Conservation (phyloP, 1,284 basidiomycete genomes). For the Porodaedalea pini region DNA sequence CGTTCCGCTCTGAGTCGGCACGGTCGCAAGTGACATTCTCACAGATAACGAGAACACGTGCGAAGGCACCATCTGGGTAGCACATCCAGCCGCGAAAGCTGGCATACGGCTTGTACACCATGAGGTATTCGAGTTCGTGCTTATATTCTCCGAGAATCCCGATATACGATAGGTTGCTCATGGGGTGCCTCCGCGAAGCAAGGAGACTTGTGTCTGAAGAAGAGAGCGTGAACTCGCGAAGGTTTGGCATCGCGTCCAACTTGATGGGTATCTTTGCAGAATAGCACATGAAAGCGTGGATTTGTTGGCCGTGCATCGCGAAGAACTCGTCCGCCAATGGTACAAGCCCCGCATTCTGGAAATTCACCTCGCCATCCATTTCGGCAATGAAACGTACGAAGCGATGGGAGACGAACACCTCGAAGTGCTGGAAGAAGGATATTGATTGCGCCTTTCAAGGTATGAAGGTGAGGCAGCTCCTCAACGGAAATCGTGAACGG, state of each 20-base stretch:
- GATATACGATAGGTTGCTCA: no score
- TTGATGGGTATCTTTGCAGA: not conserved
- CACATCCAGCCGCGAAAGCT: no score
- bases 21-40: no score
- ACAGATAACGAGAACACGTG: no score
- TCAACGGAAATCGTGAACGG: no score
- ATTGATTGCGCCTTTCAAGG: not conserved
- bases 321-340: not conserved
- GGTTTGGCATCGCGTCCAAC: not conserved
- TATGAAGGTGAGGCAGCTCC: slow-evolving; percentile 1
- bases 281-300: not conserved
- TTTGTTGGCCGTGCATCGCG: not conserved
- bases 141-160: no score
- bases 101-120: no score
- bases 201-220: no score
- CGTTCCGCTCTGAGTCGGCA: no score
- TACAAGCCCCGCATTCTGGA: not conserved
- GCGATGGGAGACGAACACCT: not conserved
- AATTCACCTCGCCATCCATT: not conserved
- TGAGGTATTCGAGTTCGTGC: no score
- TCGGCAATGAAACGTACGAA: not conserved
- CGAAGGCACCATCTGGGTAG: no score
- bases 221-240: not conserved
- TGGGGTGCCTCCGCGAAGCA: no score
- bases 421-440: not conserved